These are phyloP conservation scores for Phytophthora pini DNA, from an alignment of 352 stramenopile species.

Conservation along the genomic window DNA sequence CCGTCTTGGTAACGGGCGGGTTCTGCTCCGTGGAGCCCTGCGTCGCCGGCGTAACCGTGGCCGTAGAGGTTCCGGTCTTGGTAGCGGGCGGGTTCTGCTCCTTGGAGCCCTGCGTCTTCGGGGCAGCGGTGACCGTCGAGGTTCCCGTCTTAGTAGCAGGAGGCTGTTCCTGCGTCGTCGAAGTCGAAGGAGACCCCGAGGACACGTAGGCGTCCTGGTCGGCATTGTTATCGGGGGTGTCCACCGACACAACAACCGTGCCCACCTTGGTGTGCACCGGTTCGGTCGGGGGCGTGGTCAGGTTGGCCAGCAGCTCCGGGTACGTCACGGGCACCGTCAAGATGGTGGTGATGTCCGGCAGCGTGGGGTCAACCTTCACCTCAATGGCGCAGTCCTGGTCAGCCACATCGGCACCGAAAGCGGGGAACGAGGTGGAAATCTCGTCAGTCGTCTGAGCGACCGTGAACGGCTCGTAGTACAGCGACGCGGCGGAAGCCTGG, in stretches of 20 bases:
- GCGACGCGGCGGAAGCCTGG: constrained; percentile 21
- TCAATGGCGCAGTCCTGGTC: constrained; percentile 22
- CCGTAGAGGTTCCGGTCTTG: too few relatives aligned
- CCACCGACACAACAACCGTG: constrained; percentile 22
- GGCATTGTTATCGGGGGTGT: constrained; percentile 3
- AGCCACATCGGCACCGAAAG: constrained; percentile 13
- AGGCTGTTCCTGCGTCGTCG: not conserved
- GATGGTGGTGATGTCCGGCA: constrained; percentile 35
- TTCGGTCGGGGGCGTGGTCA: constrained; percentile 18
- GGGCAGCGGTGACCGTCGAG: too few relatives aligned
- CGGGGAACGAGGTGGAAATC: constrained; percentile 21
- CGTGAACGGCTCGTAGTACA: constrained; percentile 24
- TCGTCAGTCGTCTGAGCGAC: constrained; percentile 10
- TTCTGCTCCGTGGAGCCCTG: constrained; percentile 7
- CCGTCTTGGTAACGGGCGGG: constrained; percentile 14
- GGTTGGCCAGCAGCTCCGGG: constrained; percentile 28
- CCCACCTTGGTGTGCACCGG: constrained; percentile 30
- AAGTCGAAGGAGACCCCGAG: constrained; percentile 6
- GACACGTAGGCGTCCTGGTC: constrained; percentile 22
- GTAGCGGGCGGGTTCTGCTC: too few relatives aligned
- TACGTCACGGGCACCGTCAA: constrained; percentile 21
- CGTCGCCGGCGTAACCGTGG: not conserved
- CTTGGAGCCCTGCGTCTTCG: too few relatives aligned
- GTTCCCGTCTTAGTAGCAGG: too few relatives aligned
- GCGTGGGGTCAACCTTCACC: constrained; percentile 28